Evolutionary conservation across 768 basidiomycete genomes (phyloP).

Genomic region (Bullera alba): DNA sequence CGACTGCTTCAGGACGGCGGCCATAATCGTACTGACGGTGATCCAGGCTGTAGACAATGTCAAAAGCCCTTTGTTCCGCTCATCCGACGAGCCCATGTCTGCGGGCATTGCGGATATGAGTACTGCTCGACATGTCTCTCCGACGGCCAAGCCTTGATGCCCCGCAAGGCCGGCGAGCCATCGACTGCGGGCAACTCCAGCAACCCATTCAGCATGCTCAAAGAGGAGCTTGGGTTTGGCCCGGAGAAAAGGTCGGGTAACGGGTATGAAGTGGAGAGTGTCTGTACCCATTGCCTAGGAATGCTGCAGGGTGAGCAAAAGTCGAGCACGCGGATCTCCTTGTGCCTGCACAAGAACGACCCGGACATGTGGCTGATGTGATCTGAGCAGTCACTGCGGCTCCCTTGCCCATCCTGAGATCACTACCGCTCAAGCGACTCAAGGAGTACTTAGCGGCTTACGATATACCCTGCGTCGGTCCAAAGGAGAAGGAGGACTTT

Average conservation of each 20-base stretch:
- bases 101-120: slow-evolving; percentile 43
- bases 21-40: neutral
- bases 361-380: neutral
- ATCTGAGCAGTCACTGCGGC: slow-evolving; percentile 38
- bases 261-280: slow-evolving; percentile 44
- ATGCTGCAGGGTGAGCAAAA: slow-evolving; percentile 41
- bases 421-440: slow-evolving; percentile 41
- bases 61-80: slow-evolving; percentile 41
- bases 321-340: neutral
- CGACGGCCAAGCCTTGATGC: slow-evolving; percentile 43
- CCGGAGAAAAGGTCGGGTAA: slow-evolving; percentile 6
- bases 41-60: slow-evolving; percentile 40
- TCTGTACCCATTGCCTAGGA: slow-evolving; percentile 36
- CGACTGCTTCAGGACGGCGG: too few relatives aligned
- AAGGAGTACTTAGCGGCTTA: slow-evolving; percentile 43
- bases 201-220: slow-evolving; percentile 2
- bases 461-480: slow-evolving; percentile 29
- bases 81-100: slow-evolving; percentile 36
- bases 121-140: slow-evolving; percentile 42
- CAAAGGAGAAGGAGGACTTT: slow-evolving; percentile 45
- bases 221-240: slow-evolving; percentile 22
- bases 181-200: neutral
- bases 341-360: neutral
- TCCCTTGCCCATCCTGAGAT: slow-evolving; percentile 23
- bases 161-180: slow-evolving; percentile 18